Base-by-base conservation (phyloP, 495 filamentous ascomycete species). In the Aspergillus baeticus region DNA sequence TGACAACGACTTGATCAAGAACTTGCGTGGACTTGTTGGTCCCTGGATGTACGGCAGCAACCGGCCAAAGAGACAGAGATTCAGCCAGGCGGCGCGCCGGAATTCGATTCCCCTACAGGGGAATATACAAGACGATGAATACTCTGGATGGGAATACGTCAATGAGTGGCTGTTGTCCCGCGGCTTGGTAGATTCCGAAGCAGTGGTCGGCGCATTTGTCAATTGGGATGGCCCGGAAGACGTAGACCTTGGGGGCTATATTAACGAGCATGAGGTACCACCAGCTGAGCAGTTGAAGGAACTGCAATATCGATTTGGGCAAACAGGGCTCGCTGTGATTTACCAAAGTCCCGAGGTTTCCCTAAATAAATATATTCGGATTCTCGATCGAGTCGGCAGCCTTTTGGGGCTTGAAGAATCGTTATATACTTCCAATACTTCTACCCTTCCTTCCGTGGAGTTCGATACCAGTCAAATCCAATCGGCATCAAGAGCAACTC, bases 161-260 rank as follows among this genome's bases (percentile, higher is more conserved):
- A 88, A 93, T 54, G 76, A 86, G 55, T 96, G 92, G 92, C 74
- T 96, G n/a, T 76, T 91, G 6, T 78, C 80, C 6, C 84, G 79
- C 26, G 84, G 84, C 57, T 55, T 76, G 17, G 69, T 74, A 23
- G 78, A 82, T 20, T 65, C 70, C 38, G 60, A 71, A 13, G 70
- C 65, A 51, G 84, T 84, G 26, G 81, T 87, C 3, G 76, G 71
- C 47, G 86, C 83, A 10, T 78, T 92, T 56, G 75, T 80, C 43
- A 81, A 88, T 49, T 97, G 92, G 92, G 82, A 86, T 62, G 92
- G 92, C 0, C 91, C 92, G 3, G 73, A 74, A 44, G 91, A 96
- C 72, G 77, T 90, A 20, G 92, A 96, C 62, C 65, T 92, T 38
- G 91, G 87, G 15, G 88, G 86, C 7, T 91, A 86, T 70, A 81